Base-by-base conservation (phyloP, 2,329 filamentous ascomycete genomes). In the Lachnellula subtilissima region DNA sequence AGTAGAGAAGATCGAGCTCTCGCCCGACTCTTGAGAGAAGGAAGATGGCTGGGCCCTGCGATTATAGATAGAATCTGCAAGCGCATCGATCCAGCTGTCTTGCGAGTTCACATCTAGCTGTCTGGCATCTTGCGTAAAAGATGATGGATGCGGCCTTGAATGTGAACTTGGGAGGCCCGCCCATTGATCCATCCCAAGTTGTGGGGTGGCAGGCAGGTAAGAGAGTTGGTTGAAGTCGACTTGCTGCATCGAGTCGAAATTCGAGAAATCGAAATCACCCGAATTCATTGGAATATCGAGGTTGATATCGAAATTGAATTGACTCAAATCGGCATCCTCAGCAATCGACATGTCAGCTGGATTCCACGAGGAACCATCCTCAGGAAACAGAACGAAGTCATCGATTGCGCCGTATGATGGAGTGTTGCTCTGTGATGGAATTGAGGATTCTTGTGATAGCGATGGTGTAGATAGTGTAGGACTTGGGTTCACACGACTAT, bases 381-480 rank as follows among this genome's bases (percentile, higher is more conserved):
- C 64, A 23, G 65, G 65, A 55, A 68, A 68, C 25, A 68, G 62
- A 9, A 67, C 59, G 43, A 68, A 67, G 48, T 68, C 66, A 45
- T 67, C 64, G 9, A 68, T 65, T 3, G 61, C 39, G 49, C 62
- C 61, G 42, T 60, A 64, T 22, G 60, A 60, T n/a, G 58, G 47
- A 14, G 49, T 56, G 36, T 51, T 58, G 17, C 53, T 45, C 25
- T 64, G 56, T 32, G 62, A 61, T 1, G 53, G 36, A 28, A 58
- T 54, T 36, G 59, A 57, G 15, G 57, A 56, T 43, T 56, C 52
- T 17, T 48, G 43, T 23, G 52, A 56, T 46, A 55, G 36, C 11
- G 56, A 56, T n/a, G 56, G 60, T 3, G 46, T 58, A 22, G 59
- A 59, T 17, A 36, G 39, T 40, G 51, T 40, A 19, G 53, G 53